A percentile compares a stretch with the other conserved stretches of the same genome.
phyloP scores from a whole-genome alignment of 495 filamentous ascomycete genomes.

The Bryoglossum gracile region DNA sequence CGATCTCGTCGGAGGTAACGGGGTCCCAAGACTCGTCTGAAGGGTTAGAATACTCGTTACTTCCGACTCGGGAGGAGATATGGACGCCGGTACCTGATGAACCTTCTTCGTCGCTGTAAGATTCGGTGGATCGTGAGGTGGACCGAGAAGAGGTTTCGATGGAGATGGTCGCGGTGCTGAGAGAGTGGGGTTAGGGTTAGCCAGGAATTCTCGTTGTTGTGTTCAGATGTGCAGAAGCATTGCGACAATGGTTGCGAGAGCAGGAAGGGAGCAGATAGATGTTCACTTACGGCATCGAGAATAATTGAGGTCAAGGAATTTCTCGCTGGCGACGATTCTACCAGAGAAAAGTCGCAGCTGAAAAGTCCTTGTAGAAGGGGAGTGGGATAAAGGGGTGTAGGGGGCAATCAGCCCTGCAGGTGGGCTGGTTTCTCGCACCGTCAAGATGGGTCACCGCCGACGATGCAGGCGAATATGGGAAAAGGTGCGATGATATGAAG shows the following conservation, averaged over 20 bases:
- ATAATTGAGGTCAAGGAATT: slow-evolving; percentile 29
- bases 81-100: slow-evolving; percentile 44
- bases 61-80: slow-evolving; percentile 39
- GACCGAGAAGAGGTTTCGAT: slow-evolving; percentile 21
- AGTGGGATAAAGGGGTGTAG: too few species aligned
- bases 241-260: too few species aligned
- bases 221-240: slow-evolving; percentile 3
- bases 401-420: slow-evolving; percentile 11
- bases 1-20: slow-evolving; percentile 54
- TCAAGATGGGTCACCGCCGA: neutral
- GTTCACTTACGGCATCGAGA: slow-evolving; percentile 49
- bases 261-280: too few species aligned
- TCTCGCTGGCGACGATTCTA: slow-evolving; percentile 35
- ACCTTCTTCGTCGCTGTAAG: slow-evolving; percentile 43
- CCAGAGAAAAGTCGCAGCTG: slow-evolving; percentile 30
- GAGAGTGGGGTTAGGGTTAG: slow-evolving; percentile 19
- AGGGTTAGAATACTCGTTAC: slow-evolving; percentile 35
- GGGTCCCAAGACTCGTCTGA: slow-evolving; percentile 38
- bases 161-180: slow-evolving; percentile 19
- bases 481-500: neutral
- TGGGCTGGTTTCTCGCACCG: slow-evolving; percentile 5
- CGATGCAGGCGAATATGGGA: neutral
- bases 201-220: slow-evolving; percentile 15
- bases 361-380: slow-evolving; percentile 18
- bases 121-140: slow-evolving; percentile 19